These are phyloP conservation scores for Clarireedia hainanense DNA, from an alignment of 2,329 filamentous ascomycete species.

Conservation along the genomic window DNA sequence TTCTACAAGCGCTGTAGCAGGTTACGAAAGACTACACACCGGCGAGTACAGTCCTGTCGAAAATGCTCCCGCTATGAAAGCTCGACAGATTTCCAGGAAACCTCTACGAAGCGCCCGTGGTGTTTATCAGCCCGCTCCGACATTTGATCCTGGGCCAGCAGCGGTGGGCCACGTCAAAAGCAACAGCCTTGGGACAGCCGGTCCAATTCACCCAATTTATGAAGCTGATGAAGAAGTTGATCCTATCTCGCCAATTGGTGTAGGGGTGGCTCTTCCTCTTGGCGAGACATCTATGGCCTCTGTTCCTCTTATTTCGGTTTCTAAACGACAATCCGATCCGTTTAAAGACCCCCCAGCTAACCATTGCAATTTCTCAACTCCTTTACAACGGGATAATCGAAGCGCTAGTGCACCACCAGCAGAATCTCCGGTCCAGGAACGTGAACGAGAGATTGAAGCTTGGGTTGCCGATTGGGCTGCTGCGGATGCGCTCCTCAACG, in stretches of 20 bases:
- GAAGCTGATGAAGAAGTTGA: conserved; percentile 47
- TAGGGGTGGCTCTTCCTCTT: conserved; percentile 18
- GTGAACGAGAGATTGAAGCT: conserved; percentile 29
- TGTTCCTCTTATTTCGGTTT: not conserved
- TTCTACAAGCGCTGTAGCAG: conserved; percentile 22
- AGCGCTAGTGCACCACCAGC: conserved; percentile 14
- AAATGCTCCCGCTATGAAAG: conserved; percentile 9
- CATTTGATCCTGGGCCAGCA: conserved; percentile 33
- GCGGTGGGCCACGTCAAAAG: conserved; percentile 32
- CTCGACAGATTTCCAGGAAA: conserved; percentile 29
- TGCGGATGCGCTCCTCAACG: conserved; percentile 26
- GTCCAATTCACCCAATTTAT: conserved; percentile 55
- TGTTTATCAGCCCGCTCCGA: conserved; percentile 33
- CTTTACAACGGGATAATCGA: conserved; percentile 7
- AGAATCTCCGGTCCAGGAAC: conserved; percentile 22
- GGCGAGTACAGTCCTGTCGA: conserved; percentile 18
- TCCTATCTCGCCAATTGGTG: conserved; percentile 9
- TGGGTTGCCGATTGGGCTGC: conserved; percentile 32
- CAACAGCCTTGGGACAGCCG: conserved; percentile 38
- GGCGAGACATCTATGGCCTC: conserved; percentile 11
- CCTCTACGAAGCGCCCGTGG: conserved; percentile 30
- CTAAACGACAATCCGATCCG: conserved; percentile 22
- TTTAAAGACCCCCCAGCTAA: conserved; percentile 22
- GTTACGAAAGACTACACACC: conserved; percentile 22
- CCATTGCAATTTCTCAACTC: conserved; percentile 6